Evolutionary conservation across 495 filamentous ascomycete species (phyloP).

Genomic region (Talaromyces adpressus): DNA sequence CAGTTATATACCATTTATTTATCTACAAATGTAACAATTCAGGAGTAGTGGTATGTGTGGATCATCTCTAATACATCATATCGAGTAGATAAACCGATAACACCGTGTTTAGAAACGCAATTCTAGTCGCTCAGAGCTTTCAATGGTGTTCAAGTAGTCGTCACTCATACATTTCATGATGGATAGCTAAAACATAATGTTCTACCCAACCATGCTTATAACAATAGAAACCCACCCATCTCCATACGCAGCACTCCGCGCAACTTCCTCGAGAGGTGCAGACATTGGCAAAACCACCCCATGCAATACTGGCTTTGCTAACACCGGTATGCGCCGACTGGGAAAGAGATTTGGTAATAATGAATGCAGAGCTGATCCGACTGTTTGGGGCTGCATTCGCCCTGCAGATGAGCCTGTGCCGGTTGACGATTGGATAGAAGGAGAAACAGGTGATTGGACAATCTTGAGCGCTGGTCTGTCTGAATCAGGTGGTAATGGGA

Average conservation of each 20-base stretch:
- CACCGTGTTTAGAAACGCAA: too few relatives aligned
- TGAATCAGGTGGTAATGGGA: constrained; percentile 58
- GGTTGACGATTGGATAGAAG: constrained; percentile 28
- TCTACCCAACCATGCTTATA: constrained; percentile 60
- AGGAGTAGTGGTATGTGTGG: background rate
- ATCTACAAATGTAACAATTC: background rate
- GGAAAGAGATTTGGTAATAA: constrained; percentile 83
- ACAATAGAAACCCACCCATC: constrained; percentile 90
- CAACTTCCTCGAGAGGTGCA: constrained; percentile 79
- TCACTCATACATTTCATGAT: background rate
- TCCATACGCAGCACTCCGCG: constrained; percentile 72
- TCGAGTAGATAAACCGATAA: too few relatives aligned
- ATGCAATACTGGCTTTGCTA: constrained; percentile 87
- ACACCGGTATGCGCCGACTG: constrained; percentile 73
- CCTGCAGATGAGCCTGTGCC: constrained; percentile 14
- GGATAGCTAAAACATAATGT: too few relatives aligned
- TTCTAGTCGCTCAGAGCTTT: too few relatives aligned
- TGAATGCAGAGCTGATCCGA: constrained; percentile 71
- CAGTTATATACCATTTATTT: background rate
- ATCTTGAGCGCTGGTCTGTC: constrained; percentile 51
- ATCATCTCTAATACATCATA: too few relatives aligned
- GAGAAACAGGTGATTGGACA: constrained; percentile 59
- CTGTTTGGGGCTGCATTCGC: constrained; percentile 65
- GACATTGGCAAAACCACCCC: constrained; percentile 77
- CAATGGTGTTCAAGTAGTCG: background rate